Evolutionary conservation across 2,329 filamentous ascomycete genomes (phyloP).

Genomic region (Fusarium musae): DNA sequence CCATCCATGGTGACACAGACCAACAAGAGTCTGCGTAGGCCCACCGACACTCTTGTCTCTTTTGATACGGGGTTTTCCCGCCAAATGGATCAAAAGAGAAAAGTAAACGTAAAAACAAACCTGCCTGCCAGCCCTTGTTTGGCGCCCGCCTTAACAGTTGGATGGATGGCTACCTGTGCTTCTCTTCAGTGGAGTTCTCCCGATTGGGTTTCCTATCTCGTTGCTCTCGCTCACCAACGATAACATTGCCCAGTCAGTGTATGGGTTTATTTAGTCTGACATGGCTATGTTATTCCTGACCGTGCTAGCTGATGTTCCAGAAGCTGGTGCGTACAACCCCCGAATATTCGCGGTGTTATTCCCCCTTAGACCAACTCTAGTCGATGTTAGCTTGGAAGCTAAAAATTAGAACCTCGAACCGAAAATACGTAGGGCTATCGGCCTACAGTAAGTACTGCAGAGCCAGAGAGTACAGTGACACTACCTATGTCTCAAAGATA

Average conservation of each 20-base stretch:
- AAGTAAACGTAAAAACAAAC: background rate
- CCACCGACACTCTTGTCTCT: background rate
- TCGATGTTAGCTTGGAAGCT: background rate
- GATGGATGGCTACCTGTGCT: background rate
- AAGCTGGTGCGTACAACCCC: background rate
- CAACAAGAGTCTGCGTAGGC: background rate
- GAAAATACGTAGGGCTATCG: background rate
- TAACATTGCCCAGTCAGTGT: background rate
- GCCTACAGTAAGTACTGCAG: background rate
- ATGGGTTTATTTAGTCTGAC: background rate
- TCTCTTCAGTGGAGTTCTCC: background rate
- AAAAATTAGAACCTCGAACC: background rate
- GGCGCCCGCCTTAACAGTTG: background rate
- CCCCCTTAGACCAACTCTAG: background rate
- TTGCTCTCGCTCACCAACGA: background rate
- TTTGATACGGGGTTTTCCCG: background rate
- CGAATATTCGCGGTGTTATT: background rate
- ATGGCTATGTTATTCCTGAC: background rate
- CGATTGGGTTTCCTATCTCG: constrained; percentile 18
- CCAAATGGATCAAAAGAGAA: background rate
- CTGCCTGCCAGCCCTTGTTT: background rate
- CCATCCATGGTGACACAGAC: background rate
- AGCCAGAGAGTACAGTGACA: background rate
- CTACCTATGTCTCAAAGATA: background rate
- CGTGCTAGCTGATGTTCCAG: background rate